phyloP scores from a whole-genome alignment of 139 green algal species.

The Picochlorum sp. region DNA sequence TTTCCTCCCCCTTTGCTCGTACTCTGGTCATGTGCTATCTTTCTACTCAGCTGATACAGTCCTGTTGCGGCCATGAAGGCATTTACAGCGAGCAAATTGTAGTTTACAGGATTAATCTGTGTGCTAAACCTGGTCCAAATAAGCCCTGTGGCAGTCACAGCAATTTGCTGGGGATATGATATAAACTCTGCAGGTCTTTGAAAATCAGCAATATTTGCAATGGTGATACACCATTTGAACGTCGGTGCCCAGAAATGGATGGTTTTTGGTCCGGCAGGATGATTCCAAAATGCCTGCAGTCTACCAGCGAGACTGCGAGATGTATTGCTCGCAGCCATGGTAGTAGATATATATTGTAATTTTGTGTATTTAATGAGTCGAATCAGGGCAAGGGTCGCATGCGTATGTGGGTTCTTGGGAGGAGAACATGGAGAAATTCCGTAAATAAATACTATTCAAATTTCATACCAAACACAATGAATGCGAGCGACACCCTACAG shows the following conservation, averaged over 20 bases:
- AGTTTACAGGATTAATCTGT: slow-evolving; percentile 86
- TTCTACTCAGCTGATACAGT: slow-evolving; percentile 74
- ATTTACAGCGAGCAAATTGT: slow-evolving; percentile 93
- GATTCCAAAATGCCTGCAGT: slow-evolving; percentile 8
- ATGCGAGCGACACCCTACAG: no score
- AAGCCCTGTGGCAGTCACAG: slow-evolving; percentile 77
- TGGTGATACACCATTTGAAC: slow-evolving; percentile 95
- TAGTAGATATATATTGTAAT: no score
- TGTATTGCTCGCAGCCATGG: background rate
- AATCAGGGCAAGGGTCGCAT: no score
- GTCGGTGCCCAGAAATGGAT: slow-evolving; percentile 88
- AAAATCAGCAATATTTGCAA: slow-evolving; percentile 95
- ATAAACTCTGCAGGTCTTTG: slow-evolving; percentile 78
- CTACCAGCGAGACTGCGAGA: background rate
- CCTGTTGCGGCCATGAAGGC: slow-evolving; percentile 78
- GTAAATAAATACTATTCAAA: no score
- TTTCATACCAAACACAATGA: no score
- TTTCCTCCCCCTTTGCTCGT: background rate
- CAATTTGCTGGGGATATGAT: slow-evolving; percentile 85
- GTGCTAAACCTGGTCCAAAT: slow-evolving; percentile 87
- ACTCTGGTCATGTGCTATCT: slow-evolving; percentile 18
- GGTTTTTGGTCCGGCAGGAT: slow-evolving; percentile 10
- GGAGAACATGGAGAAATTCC: no score
- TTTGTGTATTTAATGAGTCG: no score
- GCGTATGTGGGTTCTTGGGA: no score